Evolutionary conservation across 2,329 filamentous ascomycete species (phyloP), one percentile per base, ranked within the genome.

Genomic region (Pestalotiopsis sp.): DNA sequence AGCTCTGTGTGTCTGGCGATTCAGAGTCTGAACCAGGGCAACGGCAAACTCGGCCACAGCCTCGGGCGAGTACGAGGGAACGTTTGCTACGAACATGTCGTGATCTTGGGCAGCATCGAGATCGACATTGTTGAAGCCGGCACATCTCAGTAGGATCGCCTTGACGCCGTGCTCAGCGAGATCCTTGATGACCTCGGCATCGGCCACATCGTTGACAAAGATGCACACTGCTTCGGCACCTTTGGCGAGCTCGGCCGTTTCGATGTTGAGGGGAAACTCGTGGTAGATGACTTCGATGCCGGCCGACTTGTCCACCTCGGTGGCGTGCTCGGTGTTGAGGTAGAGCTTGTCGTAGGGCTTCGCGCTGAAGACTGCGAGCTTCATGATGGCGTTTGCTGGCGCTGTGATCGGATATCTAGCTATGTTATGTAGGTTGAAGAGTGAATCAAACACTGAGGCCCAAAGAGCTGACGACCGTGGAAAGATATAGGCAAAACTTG

Each of bases 1-100:
- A 3, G 90, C 88, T 25, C 88, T 87, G 77, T 92, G 90, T 14
- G 88, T 91, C 75, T 90, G 88, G 58, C 90, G 88, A 77, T 92
- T 91, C 58, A 92, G 82, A 1, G 90, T 91, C 80, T 91, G 89
- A 66, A 92, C 82, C 69, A 92, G 82, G 1, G 89, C 88, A n/a
- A 92, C 85, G 56, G 89, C 86, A 74, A 91, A 92, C 82, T 92
- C 90, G 71, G 90, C 90, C 2, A 92, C 90, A 2, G 90, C 88
- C 77, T 92, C 88, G 69, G 90, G 90, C 7, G 89, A 90, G 80
- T 92, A 92, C 3, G 88, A 86, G 1, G 90, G 90, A 41, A 92
- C 90, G 69, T 90, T 89, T 72, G 89, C 88, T 59, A 92, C 89
- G 74, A 87, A 87, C 71, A 92, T 79, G 68, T 85, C 85, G 3